Evolutionary conservation across 768 basidiomycete species (phyloP).

Genomic region (Hydnum rufescens): DNA sequence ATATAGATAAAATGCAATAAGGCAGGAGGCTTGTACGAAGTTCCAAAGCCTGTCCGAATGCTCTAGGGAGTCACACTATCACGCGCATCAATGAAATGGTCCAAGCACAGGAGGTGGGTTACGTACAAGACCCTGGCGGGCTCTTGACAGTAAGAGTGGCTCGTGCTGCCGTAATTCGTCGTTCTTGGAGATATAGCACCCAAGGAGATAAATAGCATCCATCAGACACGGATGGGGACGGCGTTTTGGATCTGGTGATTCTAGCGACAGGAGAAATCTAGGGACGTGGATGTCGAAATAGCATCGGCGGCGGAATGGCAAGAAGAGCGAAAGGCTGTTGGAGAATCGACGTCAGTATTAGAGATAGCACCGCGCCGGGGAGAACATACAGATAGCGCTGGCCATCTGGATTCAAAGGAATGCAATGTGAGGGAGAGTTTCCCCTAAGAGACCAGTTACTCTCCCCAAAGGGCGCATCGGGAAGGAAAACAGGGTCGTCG

Average conservation of each 20-base stretch:
- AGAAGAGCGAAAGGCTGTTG: not conserved
- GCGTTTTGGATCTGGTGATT: not conserved
- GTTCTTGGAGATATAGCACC: conserved; percentile 7
- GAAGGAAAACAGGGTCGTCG: too few species aligned
- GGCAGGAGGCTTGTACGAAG: conserved; percentile 8
- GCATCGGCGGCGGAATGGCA: not conserved
- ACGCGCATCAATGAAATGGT: too few species aligned
- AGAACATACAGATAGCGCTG: not conserved
- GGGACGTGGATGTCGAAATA: not conserved
- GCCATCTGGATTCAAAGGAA: not conserved
- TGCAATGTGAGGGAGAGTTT: not conserved
- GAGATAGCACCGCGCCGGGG: not conserved
- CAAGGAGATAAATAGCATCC: conserved; percentile 10
- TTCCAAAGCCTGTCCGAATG: conserved; percentile 4
- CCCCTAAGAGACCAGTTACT: too few species aligned
- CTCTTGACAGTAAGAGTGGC: conserved; percentile 1
- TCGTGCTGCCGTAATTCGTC: conserved; percentile 2
- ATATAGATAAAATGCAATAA: conserved; percentile 8
- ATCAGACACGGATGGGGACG: conserved; percentile 7
- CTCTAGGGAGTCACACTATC: conserved; percentile 4
- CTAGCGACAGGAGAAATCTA: not conserved
- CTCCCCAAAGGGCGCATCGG: too few species aligned
- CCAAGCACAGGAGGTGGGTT: not conserved
- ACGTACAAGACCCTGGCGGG: conserved; percentile 4
- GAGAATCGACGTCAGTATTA: not conserved